Evolutionary conservation across 257 asterid genomes (phyloP), one percentile per base, ranked within the genome.

Genomic region (Cordia subcordata): DNA sequence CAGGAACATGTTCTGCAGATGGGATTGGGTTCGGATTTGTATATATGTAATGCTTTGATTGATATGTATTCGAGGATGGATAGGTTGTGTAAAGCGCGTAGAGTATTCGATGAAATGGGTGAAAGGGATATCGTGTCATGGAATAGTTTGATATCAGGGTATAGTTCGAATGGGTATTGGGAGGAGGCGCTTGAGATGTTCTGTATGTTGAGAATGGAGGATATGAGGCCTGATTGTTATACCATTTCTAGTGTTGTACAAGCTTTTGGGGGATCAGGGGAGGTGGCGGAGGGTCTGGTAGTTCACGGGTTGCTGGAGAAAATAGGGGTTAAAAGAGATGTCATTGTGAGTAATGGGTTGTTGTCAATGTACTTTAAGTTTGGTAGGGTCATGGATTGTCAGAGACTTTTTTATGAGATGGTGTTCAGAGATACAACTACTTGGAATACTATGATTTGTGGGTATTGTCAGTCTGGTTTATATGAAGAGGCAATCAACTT

Each of bases 131-230:
- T 87, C 67, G 94, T 87, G 45, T 75, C 98, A 1, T 87, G 95
- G 96, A 90, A 90, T 69, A 87, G 86, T 71, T 71, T 90, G 82
- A 80, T 87, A 52, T 79, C 94, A 17, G 95, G 89, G 32, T 87
- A 79, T 69, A 75, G 84, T 64, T 84, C 94, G 19, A 77, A 85
- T 67, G 95, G 88, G 10, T 71, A 70, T 64, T 81, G 73, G 66
- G 68, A 74, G 53, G 89, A 85, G 66, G 91, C 91, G 3, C 57
- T 85, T 70, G 85, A 83, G 8, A 60, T 62, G 18, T 83, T 78
- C 69, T 19, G 20, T 51, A 71, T 60, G 40, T 55, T 77, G 64
- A 78, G 91, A 65, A 53, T 73, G 64, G 62, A 12, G 1, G 80
- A 73, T 50, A 61, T 85, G 27, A 57, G 62, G 54, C 87, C 82